Evolutionary conservation across 2,329 filamentous ascomycete genomes (phyloP).

Genomic region (Coniochaeta sp.): DNA sequence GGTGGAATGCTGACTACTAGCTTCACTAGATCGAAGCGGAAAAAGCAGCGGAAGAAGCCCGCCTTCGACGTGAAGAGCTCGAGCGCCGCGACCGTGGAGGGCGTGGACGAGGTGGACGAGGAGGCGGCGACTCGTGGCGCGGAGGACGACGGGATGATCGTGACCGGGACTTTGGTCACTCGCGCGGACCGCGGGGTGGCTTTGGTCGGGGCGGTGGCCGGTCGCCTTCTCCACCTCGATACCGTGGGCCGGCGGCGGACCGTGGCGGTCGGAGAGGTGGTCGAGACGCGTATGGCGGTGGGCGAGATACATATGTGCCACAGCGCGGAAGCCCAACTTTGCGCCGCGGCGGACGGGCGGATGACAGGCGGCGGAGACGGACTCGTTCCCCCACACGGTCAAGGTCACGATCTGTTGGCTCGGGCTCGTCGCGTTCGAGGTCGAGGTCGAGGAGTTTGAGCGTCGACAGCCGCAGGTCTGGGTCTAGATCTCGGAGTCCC

Average conservation of each 20-base stretch:
- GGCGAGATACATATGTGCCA: conserved; percentile 46
- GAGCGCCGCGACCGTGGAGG: conserved; percentile 57
- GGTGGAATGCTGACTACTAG: conserved; percentile 3
- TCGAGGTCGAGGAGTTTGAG: conserved; percentile 29
- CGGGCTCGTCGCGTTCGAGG: conserved; percentile 22
- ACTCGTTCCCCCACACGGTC: conserved; percentile 30
- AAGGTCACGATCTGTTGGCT: conserved; percentile 22
- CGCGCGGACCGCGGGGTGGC: conserved; percentile 20
- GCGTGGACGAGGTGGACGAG: conserved; percentile 30
- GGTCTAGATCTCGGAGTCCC: conserved; percentile 23
- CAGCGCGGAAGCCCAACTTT: conserved; percentile 20
- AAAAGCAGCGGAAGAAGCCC: conserved; percentile 68
- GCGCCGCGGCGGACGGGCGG: conserved; percentile 24
- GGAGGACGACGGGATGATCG: conserved; percentile 44
- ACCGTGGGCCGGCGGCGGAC: conserved; percentile 31
- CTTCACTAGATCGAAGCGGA: conserved; percentile 66
- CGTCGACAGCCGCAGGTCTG: conserved; percentile 20
- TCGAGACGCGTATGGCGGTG: conserved; percentile 39
- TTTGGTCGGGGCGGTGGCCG: conserved; percentile 32
- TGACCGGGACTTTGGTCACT: conserved; percentile 32
- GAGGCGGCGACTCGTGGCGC: conserved; percentile 39
- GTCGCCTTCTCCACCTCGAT: conserved; percentile 39
- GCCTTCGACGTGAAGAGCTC: conserved; percentile 63
- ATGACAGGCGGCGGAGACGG: background rate
- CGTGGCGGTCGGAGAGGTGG: conserved; percentile 24